Percentiles rank a stretch among this genome's conserved stretches.
phyloP scores from a whole-genome alignment of 441 rosid species.

The Euphorbia neoarborescens region DNA sequence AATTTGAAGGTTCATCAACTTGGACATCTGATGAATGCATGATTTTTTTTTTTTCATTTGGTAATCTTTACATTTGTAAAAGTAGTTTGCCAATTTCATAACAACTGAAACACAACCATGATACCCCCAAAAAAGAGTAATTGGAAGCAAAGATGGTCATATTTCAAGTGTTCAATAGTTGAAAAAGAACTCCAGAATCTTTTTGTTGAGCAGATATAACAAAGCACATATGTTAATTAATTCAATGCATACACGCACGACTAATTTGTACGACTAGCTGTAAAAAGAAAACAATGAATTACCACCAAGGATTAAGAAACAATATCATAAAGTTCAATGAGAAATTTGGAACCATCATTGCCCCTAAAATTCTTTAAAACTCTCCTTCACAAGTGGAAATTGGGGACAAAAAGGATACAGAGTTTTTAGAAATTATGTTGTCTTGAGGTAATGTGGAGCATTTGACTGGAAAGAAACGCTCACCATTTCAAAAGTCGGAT shows the following conservation, averaged over 20 bases:
- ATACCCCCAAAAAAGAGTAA: too few relatives aligned
- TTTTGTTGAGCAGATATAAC: not conserved
- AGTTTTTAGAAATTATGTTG: not conserved
- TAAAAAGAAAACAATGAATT: not conserved
- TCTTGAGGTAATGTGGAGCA: not conserved
- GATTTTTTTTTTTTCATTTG: not conserved
- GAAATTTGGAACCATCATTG: not conserved
- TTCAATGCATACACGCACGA: not conserved
- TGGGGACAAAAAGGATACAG: not conserved
- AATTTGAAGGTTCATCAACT: not conserved
- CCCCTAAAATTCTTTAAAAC: too few relatives aligned
- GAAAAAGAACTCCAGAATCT: too few relatives aligned
- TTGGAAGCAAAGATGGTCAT: not conserved
- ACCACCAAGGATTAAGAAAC: not conserved
- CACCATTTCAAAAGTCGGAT: not conserved
- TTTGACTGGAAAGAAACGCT: not conserved
- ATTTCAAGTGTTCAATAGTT: too few relatives aligned
- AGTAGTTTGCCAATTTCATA: not conserved
- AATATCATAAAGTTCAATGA: not conserved
- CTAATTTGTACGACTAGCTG: not conserved
- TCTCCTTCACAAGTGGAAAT: too few relatives aligned
- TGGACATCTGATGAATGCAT: not conserved
- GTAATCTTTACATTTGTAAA: not conserved
- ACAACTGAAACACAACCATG: not conserved
- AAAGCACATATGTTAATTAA: not conserved